Evolutionary conservation across 2,329 filamentous ascomycete genomes (phyloP).

Genomic region (Geosmithia flava): DNA sequence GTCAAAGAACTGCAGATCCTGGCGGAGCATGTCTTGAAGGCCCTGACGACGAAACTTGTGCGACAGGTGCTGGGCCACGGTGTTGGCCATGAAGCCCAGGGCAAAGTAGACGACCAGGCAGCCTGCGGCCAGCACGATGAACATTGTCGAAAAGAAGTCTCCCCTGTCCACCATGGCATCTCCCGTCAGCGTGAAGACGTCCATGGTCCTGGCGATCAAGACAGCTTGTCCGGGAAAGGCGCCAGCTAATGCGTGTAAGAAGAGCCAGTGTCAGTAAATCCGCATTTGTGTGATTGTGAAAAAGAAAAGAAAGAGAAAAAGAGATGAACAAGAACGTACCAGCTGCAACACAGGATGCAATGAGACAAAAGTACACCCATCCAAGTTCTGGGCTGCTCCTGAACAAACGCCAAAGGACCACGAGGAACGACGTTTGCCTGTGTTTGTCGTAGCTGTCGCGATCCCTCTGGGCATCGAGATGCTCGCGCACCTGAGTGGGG

Average conservation of each 20-base stretch:
- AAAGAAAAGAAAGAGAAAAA: neutral
- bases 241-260: conserved; percentile 10
- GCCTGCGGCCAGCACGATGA: conserved; percentile 34
- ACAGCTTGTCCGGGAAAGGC: conserved; percentile 30
- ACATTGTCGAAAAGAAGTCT: conserved; percentile 41
- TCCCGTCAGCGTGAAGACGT: conserved; percentile 23
- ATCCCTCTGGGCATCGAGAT: conserved; percentile 19
- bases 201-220: conserved; percentile 25
- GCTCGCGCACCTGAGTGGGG: conserved; percentile 13
- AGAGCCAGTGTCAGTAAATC: neutral
- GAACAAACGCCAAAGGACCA: conserved; percentile 18
- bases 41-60: conserved; percentile 70
- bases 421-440: conserved; percentile 15
- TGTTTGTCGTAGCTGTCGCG: conserved; percentile 22
- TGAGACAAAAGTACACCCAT: conserved; percentile 20
- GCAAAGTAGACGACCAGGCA: conserved; percentile 30
- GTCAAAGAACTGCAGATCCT: conserved; percentile 91
- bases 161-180: conserved; percentile 21
- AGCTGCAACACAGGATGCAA: conserved; percentile 14
- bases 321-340: conserved; percentile 5
- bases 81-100: conserved; percentile 22
- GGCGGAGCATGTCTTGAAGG: conserved; percentile 79
- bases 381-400: conserved; percentile 22
- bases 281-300: neutral
- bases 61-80: conserved; percentile 39